Base-by-base conservation (phyloP, 1,284 basidiomycete genomes). In the Sporisorium iseilematis-ciliati region DNA sequence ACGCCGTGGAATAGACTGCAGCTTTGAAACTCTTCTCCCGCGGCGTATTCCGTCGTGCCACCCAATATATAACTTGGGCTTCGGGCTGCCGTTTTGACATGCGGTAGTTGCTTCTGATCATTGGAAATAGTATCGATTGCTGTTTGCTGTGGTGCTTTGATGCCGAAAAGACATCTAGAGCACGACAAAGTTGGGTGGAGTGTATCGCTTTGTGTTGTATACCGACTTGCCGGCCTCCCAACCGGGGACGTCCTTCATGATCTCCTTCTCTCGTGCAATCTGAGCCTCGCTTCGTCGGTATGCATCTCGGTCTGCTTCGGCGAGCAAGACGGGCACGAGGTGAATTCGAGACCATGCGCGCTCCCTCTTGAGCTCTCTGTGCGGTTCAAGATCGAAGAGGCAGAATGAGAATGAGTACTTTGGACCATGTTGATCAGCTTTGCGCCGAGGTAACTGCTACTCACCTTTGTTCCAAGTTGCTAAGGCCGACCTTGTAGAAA, bases 261-360 rank as follows among this genome's bases (percentile, higher is more conserved):
- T 94, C 87, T 91, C 92, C 87, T 89, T 90, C 87, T 99, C 96
- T 59, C 94, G 88, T 54, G 88, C 91, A 64, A 92, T 54, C 52
- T 91, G 90, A n/a, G 94, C 94, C 81, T 91, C 89, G 82, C 91
- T 88, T 56, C 94, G 90, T 78, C 94, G 89, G 88, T 93, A 95
- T 54, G 89, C 88, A 86, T 96, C 94, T 65, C 96, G 91, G 88
- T 99, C 95, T 16, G 92, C 91, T 86, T 99, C 95, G 52, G 95
- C 95, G 76, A 95, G 89, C 16, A 86, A 74, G 23, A 98, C 86
- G 18, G 96, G 96, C 45, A 96, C 92, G 50, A 98, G 89, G 88
- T 99, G 91, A 84, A 99, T 96, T 76, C 96, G 90, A 72, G 95
- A 94, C 96, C 96, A 98, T 48, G 91, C 90, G 86, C 93, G 92